Conservation (phyloP, 352 stramenopile species). For the Globisporangium lucens region DNA sequence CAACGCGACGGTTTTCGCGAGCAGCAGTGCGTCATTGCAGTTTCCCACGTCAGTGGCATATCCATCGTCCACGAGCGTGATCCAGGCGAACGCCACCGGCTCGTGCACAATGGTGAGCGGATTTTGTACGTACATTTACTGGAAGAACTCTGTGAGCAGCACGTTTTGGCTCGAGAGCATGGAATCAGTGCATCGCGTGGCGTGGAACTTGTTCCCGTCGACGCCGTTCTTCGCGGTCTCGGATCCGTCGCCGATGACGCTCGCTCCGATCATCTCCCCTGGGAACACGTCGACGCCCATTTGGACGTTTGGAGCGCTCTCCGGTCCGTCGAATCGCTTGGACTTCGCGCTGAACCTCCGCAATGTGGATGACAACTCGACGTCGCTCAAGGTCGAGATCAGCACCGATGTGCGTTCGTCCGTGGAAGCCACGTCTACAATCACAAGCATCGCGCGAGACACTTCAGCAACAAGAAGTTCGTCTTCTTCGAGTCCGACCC, state of each 20-base stretch:
- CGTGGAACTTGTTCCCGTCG: slow-evolving; percentile 41
- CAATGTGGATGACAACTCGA: slow-evolving; percentile 43
- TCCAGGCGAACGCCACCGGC: slow-evolving; percentile 12
- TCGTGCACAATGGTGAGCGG: slow-evolving; percentile 16
- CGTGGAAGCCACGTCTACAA: slow-evolving; percentile 39
- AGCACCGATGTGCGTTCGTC: slow-evolving; percentile 35
- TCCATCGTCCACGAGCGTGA: slow-evolving; percentile 16
- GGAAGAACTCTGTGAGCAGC: slow-evolving; percentile 18
- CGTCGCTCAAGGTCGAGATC: slow-evolving; percentile 48
- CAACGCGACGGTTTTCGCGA: slow-evolving; percentile 22
- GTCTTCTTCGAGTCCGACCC: background rate
- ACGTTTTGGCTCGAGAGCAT: slow-evolving; percentile 56
- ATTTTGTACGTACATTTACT: slow-evolving; percentile 8
- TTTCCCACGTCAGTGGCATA: slow-evolving; percentile 26
- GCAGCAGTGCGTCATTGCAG: slow-evolving; percentile 10
- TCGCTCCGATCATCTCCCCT: slow-evolving; percentile 26
- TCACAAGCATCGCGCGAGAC: slow-evolving; percentile 54
- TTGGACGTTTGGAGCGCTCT: slow-evolving; percentile 37
- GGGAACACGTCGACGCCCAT: slow-evolving; percentile 31
- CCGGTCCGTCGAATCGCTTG: slow-evolving; percentile 19
- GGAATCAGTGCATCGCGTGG: slow-evolving; percentile 37
- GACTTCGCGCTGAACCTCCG: slow-evolving; percentile 48
- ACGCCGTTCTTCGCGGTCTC: slow-evolving; percentile 27
- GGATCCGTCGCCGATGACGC: slow-evolving; percentile 17
- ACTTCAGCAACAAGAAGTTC: background rate